Evolutionary conservation across 2,329 filamentous ascomycete species (phyloP), one percentile per base, ranked within the genome.

Genomic region (Penicillium sp.): DNA sequence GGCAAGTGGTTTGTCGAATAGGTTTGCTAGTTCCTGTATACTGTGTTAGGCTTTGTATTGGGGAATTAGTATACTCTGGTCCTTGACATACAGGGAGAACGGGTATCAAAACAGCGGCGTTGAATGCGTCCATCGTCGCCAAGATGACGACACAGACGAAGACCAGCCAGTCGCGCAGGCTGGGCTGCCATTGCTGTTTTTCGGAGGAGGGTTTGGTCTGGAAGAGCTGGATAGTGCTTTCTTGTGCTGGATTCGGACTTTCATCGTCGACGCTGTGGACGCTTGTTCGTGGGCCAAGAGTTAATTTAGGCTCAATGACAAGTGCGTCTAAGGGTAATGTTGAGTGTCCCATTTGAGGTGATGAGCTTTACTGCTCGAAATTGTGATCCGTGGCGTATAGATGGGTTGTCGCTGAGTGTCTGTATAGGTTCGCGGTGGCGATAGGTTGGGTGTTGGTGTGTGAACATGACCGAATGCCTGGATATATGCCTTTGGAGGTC

Each of bases 111-210:
- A 78, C 72, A 0, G 75, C 77, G 9, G 73, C 71, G 56, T 79
- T 75, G 33, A 79, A 70, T 3, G 73, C 71, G 35, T 78, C 76
- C 67, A 78, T 74, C 57, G 78, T 69, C 5, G 74, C 72, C 35
- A 77, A 62, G 27, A 76, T 54, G 23, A 71, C 66, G 25, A 78
- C 62, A 9, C 69, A 72, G 24, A 67, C 56, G 53, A 77, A 66
- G 24, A 75, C 64, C 15, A 73, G 58, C 61, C 66, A 72, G 54
- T 76, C 70, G 47, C 66, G 64, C 40, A 66, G 65, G 7, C 66
- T 64, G 1, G 72, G 68, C 35, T 60, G 69, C 72, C 74, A 75
- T 49, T 54, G 45, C 24, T 50, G 44, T n/a, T 50, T 47, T 12
- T 59, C 56, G 6, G 45, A 3, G 13, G 49, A 42, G 2, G 39